Percentiles rank a stretch among this genome's conserved stretches.
Evolutionary conservation across 768 basidiomycete genomes (phyloP).

Genomic region (Hysterangium stoloniferum): DNA sequence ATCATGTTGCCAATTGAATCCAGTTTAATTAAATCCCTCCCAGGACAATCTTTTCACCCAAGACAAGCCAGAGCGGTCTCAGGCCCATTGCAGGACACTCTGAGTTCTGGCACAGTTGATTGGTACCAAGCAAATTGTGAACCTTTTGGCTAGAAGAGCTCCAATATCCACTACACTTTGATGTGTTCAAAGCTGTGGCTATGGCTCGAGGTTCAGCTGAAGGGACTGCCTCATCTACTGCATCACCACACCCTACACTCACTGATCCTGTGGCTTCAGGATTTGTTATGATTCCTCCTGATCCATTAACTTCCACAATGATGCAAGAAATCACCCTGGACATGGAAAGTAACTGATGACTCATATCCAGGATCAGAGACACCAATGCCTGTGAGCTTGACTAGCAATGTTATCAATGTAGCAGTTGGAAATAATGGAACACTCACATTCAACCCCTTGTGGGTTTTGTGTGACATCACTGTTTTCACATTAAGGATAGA

Average conservation of each 20-base stretch:
- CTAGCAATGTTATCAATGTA: slow-evolving; percentile 43
- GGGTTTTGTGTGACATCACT: slow-evolving; percentile 43
- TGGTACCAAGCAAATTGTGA: no score
- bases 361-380: slow-evolving; percentile 48
- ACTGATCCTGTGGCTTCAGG: slow-evolving; percentile 18
- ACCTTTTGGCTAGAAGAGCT: no score
- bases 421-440: slow-evolving; percentile 43
- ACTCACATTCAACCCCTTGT: slow-evolving; percentile 44
- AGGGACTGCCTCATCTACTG: slow-evolving; percentile 28
- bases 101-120: no score
- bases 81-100: no score
- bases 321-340: slow-evolving; percentile 35
- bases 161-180: slow-evolving; percentile 50
- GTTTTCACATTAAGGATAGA: slow-evolving; percentile 52
- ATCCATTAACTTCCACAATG: slow-evolving; percentile 33
- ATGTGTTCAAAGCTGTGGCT: slow-evolving; percentile 50
- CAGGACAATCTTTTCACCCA: no score
- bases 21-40: no score
- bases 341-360: slow-evolving; percentile 51
- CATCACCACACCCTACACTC: slow-evolving; percentile 12
- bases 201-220: slow-evolving; percentile 46
- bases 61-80: no score
- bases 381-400: slow-evolving; percentile 41
- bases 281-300: slow-evolving; percentile 40
- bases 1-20: no score